These are phyloP conservation scores for Neurospora sp. DNA, from an alignment of 495 filamentous ascomycete species.

Conservation along the genomic window DNA sequence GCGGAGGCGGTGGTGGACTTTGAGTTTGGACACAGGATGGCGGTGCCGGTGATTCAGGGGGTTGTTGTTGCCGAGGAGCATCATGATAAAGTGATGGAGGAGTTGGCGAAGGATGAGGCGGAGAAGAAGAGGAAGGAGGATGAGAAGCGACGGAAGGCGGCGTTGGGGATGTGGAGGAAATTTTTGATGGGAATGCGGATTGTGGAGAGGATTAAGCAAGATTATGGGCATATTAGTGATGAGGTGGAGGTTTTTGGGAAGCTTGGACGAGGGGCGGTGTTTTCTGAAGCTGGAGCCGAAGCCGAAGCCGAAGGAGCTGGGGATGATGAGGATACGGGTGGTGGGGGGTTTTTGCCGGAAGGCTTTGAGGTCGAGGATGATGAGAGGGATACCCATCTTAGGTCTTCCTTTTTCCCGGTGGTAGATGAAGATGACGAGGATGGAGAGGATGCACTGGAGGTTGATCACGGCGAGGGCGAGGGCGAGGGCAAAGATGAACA, in stretches of 20 bases:
- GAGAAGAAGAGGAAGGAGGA: conserved; percentile 72
- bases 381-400: conserved; percentile 14
- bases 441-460: conserved; percentile 18
- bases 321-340: conserved; percentile 37
- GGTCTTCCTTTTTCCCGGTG: conserved; percentile 32
- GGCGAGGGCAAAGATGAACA: not conserved
- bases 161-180: conserved; percentile 73
- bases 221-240: conserved; percentile 55
- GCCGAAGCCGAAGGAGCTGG: conserved; percentile 7
- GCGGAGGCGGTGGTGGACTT: conserved; percentile 95
- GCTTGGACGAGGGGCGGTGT: conserved; percentile 12
- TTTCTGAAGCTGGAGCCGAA: conserved; percentile 11
- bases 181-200: conserved; percentile 80
- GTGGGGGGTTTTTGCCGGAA: conserved; percentile 48
- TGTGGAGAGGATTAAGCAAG: conserved; percentile 62
- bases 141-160: conserved; percentile 66
- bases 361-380: conserved; percentile 34
- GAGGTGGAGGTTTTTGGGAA: conserved; percentile 31
- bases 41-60: conserved; percentile 82
- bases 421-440: conserved; percentile 28
- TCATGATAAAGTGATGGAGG: conserved; percentile 63
- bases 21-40: conserved; percentile 89
- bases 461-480: conserved; percentile 22
- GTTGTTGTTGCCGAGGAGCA: conserved; percentile 81
- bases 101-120: conserved; percentile 71